A percentile compares a stretch with the other conserved stretches of the same genome.
Evolutionary conservation across 208 protist species (phyloP).

Genomic region (Crithidia mellificae): DNA sequence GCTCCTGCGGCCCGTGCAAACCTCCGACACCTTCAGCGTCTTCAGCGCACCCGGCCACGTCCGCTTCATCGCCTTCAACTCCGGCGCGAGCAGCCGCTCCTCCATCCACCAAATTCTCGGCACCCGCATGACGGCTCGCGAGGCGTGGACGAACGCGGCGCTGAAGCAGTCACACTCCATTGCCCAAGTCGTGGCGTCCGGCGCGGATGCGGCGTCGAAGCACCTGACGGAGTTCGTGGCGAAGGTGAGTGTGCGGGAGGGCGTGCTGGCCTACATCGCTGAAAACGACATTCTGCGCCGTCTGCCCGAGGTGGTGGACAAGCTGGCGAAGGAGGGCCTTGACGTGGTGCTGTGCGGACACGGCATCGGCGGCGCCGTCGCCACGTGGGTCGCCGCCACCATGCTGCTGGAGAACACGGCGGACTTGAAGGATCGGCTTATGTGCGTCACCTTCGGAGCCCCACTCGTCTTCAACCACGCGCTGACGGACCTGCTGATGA

Average conservation of each 20-base stretch:
- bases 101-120: constrained; percentile 28
- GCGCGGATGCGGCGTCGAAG: constrained; percentile 1
- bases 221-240: constrained; percentile 14
- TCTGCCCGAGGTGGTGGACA: constrained; percentile 25
- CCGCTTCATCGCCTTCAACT: constrained; percentile 41
- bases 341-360: constrained; percentile 54
- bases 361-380: constrained; percentile 42
- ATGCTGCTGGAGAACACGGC: constrained; percentile 44
- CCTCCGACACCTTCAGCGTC: constrained; percentile 32
- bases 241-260: constrained; percentile 22
- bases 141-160: constrained; percentile 36
- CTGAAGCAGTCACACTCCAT: constrained; percentile 9
- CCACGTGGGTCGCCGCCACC: constrained; percentile 24
- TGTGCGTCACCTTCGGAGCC: constrained; percentile 55
- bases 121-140: constrained; percentile 19
- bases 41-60: constrained; percentile 31
- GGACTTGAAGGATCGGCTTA: constrained; percentile 27
- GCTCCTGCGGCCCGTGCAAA: constrained; percentile 30
- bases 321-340: constrained; percentile 23
- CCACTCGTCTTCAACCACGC: constrained; percentile 33
- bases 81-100: constrained; percentile 16
- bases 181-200: constrained; percentile 26
- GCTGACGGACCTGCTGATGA: constrained; percentile 30
- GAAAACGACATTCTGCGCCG: constrained; percentile 15
- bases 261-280: constrained; percentile 23